Percentiles rank a stretch among this genome's conserved stretches.
Evolutionary conservation across 176 grass and related monocot species (phyloP).

Genomic region (Raddia guianensis): DNA sequence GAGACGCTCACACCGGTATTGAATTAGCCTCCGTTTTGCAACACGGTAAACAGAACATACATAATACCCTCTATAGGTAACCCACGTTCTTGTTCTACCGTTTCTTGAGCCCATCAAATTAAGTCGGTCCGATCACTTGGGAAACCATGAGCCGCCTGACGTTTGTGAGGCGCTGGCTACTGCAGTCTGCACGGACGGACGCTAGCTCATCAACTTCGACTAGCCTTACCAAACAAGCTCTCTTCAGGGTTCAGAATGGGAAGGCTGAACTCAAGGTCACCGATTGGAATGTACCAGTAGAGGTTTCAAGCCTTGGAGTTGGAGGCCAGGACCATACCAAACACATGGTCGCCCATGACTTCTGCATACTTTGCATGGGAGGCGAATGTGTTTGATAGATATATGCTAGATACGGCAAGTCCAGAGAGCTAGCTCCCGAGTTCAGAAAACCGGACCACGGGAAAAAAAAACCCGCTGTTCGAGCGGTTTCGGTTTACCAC

Average conservation of each 20-base stretch:
- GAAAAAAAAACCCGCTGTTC: no score
- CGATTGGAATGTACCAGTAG: neutral
- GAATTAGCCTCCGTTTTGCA: neutral
- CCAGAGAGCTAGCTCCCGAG: neutral
- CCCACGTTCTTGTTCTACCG: neutral
- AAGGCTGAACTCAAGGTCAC: constrained; percentile 25
- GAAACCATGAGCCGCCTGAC: neutral
- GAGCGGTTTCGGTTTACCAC: no score
- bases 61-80: neutral
- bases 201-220: neutral
- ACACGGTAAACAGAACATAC: neutral
- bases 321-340: constrained; percentile 1
- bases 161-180: neutral
- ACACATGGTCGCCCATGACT: neutral
- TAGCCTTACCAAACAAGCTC: neutral
- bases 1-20: neutral
- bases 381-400: neutral
- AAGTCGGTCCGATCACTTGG: neutral
- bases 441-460: no score
- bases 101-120: neutral
- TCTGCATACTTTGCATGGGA: neutral
- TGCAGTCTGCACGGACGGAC: neutral
- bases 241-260: neutral
- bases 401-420: neutral
- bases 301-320: neutral